Evolutionary conservation across 1,284 basidiomycete genomes (phyloP), one percentile per base, ranked within the genome.

Genomic region (Mycena citricolor): DNA sequence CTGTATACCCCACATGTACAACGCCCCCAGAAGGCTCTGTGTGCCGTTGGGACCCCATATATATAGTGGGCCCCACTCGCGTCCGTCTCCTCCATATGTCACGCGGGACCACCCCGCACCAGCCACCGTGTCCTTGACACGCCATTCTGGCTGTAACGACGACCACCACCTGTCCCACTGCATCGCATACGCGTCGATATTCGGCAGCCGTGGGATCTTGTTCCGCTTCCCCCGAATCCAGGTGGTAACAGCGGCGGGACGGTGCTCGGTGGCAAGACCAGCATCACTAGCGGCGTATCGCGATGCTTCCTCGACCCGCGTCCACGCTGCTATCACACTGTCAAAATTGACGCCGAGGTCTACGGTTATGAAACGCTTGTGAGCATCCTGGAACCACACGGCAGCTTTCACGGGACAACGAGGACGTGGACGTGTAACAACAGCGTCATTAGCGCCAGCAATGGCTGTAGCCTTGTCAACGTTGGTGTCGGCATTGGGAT

Each of bases 21-120:
- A 36, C 0, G 42, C 24, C 2, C 35, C 42, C 5, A 44, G 23
- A 8, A 44, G 1, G 14, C 29, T 44, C 35, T 37, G 17, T 2
- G 30, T 22, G 2, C 42, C 42, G 14, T 44, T 44, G 3, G 39
- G 30, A 1, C 42, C 42, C 42, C 42, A 44, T 10, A 32, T 33
- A 5, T 17, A 30, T 11, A 44, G n/a, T 5, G 20, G 26, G 5
- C 42, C 42, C 42, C 42, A 44, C 10, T 44, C 42, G 4, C 11
- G 16, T 11, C 41, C 41, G 2, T 17, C 25, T 1, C 4, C n/a
- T 1, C 42, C 42, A n/a, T 44, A 44, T n/a, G 16, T 19, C 34
- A 7, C 5, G 23, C 2, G 13, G 11, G 2, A 39, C 28, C n/a
- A 6, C 5, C 42, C 42, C 36, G 11, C 1, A 4, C 24, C 42